Evolutionary conservation across 2,329 filamentous ascomycete genomes (phyloP).

Genomic region (Cercospora sp.): DNA sequence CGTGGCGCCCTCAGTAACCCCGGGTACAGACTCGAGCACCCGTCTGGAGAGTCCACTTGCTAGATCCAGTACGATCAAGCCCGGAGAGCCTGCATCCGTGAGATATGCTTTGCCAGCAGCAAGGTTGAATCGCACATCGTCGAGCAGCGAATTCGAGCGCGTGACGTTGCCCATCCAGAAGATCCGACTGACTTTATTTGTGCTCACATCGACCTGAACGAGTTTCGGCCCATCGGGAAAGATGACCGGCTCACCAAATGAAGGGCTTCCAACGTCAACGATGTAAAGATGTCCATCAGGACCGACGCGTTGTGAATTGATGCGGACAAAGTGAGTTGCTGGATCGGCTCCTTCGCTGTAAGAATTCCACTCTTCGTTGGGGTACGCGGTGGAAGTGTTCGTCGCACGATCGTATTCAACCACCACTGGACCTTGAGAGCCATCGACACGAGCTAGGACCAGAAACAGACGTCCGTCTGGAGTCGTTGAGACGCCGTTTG

Average conservation of each 20-base stretch:
- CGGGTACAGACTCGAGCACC: constrained; percentile 35
- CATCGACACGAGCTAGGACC: constrained; percentile 11
- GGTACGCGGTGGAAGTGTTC: constrained; percentile 33
- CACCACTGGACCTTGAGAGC: constrained; percentile 3
- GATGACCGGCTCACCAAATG: constrained; percentile 36
- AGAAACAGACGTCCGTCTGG: constrained; percentile 15
- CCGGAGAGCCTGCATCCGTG: constrained; percentile 30
- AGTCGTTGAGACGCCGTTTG: constrained; percentile 15
- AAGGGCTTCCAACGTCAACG: constrained; percentile 37
- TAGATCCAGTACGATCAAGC: constrained; percentile 24
- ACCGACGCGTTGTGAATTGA: constrained; percentile 36
- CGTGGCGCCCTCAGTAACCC: constrained; percentile 30
- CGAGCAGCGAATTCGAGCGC: constrained; percentile 26
- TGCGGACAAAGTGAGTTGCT: constrained; percentile 29
- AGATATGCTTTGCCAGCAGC: constrained; percentile 34
- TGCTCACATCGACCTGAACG: constrained; percentile 39
- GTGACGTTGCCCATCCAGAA: constrained; percentile 41
- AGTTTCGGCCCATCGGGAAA: constrained; percentile 38
- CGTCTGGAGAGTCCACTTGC: constrained; percentile 28
- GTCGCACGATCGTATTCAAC: constrained; percentile 9
- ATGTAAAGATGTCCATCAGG: constrained; percentile 40
- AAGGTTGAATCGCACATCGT: constrained; percentile 43
- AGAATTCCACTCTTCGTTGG: constrained; percentile 36
- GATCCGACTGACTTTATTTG: constrained; percentile 38
- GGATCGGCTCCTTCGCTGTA: constrained; percentile 33